Base-by-base conservation (phyloP, 148 eudicot genomes). In the Cornus suecica region DNA sequence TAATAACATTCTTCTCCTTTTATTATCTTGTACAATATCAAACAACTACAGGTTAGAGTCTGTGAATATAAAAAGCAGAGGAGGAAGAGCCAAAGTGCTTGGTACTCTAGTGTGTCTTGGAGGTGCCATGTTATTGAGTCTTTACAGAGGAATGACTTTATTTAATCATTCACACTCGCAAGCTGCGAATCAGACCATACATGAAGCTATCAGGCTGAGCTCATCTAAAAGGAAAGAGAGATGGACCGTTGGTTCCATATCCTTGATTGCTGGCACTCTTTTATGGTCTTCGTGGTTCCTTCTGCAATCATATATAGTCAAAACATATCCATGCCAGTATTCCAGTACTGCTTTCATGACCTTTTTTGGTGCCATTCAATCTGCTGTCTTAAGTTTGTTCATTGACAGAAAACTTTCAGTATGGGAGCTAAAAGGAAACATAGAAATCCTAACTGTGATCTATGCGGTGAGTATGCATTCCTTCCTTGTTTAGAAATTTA, bases 101-200 rank as follows among this genome's bases (percentile, higher is more conserved):
- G 84, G 86, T 22, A 65, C 83, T 66, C 10, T 80, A 51, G 70
- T 78, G 11, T 77, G 86, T 71, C 68, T 80, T 9, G 83, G 77
- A 42, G 86, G 86, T 76, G 86, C 79, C 22, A 73, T 77, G 67
- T 26, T 78, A 16, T 61, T 84, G 48, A 78, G 73, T 26, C 71
- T 80, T 56, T 84, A 80, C 79, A 80, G 67, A 70, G 86, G 86
- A 24, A 78, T 41, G n/a, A 78, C 84, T 32, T 60, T 81, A 30
- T 54, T 69, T 65, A 70, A 81, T 6, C 37, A 45, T 60, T 60
- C 83, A 16, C 48, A 45, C 27, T 8, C 60, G 6, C 71, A 76
- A 30, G 29, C 42, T 14, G 75, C 66, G 58, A 54, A 27, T 28
- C 64, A 58, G 22, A 14, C 9, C 10, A 3, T 32, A 8, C 52